Conservation (phyloP, 805 yeast species). For the Spathaspora girioi region DNA sequence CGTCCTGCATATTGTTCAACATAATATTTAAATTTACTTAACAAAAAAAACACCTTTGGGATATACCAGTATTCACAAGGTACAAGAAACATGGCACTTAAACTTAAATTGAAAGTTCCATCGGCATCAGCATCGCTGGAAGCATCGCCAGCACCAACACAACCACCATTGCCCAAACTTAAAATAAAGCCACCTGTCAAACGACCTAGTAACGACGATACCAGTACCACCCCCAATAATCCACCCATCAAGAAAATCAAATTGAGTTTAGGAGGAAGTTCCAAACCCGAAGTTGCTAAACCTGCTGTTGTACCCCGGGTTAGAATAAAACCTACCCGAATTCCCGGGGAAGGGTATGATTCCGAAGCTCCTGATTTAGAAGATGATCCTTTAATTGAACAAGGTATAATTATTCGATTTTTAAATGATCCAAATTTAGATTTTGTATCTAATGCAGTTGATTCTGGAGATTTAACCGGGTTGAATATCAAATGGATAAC, state of each 20-base stretch:
- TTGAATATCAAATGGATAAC: constrained; percentile 82
- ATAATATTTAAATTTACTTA: too few species aligned
- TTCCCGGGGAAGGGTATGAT: constrained; percentile 94
- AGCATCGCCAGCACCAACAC: constrained; percentile 3
- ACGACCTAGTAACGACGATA: neutral
- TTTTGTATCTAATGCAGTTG: constrained; percentile 70
- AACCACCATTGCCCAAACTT: constrained; percentile 9
- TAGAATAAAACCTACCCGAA: constrained; percentile 56
- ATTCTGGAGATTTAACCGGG: constrained; percentile 69
- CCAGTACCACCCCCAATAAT: constrained; percentile 1
- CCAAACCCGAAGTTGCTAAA: constrained; percentile 4
- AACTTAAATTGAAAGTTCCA: constrained; percentile 19
- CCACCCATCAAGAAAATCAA: constrained; percentile 14
- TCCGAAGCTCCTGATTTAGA: constrained; percentile 95
- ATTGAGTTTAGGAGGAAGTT: constrained; percentile 10
- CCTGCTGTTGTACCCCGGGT: constrained; percentile 37
- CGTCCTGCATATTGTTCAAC: neutral
- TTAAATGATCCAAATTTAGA: constrained; percentile 68
- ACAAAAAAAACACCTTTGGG: neutral
- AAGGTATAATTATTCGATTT: constrained; percentile 77
- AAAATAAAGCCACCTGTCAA: constrained; percentile 20
- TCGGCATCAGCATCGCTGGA: constrained; percentile 6
- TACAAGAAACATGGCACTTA: constrained; percentile 13
- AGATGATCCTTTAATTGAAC: constrained; percentile 90
- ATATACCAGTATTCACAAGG: neutral